Evolutionary conservation across 805 yeast genomes (phyloP).

Genomic region (Debaryomyces hansenii): DNA sequence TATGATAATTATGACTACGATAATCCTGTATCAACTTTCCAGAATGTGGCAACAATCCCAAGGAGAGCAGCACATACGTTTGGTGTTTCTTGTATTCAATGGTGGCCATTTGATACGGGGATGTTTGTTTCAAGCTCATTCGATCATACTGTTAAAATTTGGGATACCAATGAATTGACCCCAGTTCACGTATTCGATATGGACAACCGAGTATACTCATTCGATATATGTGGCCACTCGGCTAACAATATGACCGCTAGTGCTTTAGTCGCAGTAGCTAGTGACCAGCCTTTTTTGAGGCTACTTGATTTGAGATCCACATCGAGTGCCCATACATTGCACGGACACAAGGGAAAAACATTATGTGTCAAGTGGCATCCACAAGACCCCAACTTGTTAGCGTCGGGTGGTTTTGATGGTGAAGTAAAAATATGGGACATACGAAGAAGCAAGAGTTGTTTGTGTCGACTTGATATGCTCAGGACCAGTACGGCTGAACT

Average conservation of each 20-base stretch:
- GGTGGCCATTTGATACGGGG: conserved; percentile 93
- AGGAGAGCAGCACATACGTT: conserved; percentile 53
- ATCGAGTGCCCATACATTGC: conserved; percentile 68
- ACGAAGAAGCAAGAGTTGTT: conserved; percentile 62
- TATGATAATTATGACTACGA: conserved; percentile 34
- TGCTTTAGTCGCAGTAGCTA: conserved; percentile 69
- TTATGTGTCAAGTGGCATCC: conserved; percentile 78
- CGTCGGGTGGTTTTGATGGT: conserved; percentile 82
- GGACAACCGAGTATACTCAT: conserved; percentile 60
- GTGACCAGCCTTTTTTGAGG: conserved; percentile 67
- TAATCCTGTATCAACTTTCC: conserved; percentile 24
- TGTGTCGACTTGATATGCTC: conserved; percentile 61
- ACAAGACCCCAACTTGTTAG: conserved; percentile 54
- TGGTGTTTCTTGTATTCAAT: conserved; percentile 70
- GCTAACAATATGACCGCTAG: conserved; percentile 24
- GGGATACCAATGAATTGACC: conserved; percentile 73
- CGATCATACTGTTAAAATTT: conserved; percentile 72
- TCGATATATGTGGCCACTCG: conserved; percentile 50
- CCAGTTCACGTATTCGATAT: conserved; percentile 67
- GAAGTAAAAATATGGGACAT: conserved; percentile 85
- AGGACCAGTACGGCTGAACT: conserved; percentile 30
- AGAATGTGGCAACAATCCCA: conserved; percentile 34
- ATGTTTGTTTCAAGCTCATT: conserved; percentile 81
- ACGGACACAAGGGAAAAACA: conserved; percentile 59
- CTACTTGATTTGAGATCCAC: conserved; percentile 73